Conservation (phyloP, 164 flowering plant genomes). For the Akebia trifoliata region DNA sequence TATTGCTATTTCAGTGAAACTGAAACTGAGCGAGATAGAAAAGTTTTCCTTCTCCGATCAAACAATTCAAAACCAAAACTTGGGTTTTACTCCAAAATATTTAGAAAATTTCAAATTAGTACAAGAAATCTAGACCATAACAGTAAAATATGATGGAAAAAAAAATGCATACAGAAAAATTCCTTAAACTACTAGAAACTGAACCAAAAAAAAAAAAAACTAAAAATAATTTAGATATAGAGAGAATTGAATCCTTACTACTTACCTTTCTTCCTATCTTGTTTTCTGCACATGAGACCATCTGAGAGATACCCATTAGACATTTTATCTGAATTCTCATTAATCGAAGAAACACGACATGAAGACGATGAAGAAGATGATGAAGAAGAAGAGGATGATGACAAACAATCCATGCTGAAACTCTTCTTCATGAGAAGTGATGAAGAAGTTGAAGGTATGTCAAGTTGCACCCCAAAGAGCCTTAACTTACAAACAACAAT, state of each 20-base stretch:
- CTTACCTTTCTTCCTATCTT: conserved; percentile 68
- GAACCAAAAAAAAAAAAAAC: not conserved
- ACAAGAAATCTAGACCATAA: not conserved
- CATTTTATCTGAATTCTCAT: conserved; percentile 31
- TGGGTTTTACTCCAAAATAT: conserved; percentile 2
- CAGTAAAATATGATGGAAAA: not conserved
- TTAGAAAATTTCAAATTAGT: not conserved
- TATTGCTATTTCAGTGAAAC: not conserved
- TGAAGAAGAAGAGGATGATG: conserved; percentile 34
- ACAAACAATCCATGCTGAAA: conserved; percentile 58
- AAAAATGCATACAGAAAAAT: not conserved
- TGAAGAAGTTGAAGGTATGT: conserved; percentile 22
- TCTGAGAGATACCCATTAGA: conserved; percentile 58
- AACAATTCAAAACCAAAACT: not conserved
- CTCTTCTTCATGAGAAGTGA: conserved; percentile 47
- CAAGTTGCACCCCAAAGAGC: conserved; percentile 80
- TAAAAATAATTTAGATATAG: not conserved
- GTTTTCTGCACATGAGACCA: conserved; percentile 35
- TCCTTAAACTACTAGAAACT: not conserved
- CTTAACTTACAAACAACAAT: conserved; percentile 30
- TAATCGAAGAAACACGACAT: conserved; percentile 24
- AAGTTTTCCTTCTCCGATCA: not conserved
- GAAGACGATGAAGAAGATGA: conserved; percentile 35
- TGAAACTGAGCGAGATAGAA: conserved; percentile 4
- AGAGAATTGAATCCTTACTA: not conserved